Percentiles rank a stretch among this genome's conserved stretches.
These are phyloP conservation scores for Anaeromyces robustus DNA, from an alignment of 192 early-diverging fungal species.

Conservation along the genomic window DNA sequence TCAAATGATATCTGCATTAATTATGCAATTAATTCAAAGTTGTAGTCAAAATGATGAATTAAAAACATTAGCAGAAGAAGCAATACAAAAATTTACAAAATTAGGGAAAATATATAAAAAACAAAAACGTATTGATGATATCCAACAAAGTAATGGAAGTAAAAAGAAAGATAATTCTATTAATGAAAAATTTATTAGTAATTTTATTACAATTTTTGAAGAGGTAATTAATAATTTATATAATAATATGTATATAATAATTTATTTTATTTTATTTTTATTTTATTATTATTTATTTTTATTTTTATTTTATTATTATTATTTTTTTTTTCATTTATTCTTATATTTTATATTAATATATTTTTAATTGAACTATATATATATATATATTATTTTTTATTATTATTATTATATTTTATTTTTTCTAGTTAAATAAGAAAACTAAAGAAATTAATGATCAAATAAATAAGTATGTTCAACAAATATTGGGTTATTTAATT, in stretches of 20 bases:
- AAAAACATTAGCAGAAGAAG: background rate
- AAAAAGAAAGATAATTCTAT: background rate
- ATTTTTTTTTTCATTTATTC: too few relatives aligned
- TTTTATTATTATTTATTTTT: too few relatives aligned
- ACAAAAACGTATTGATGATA: background rate
- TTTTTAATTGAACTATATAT: too few relatives aligned
- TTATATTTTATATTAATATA: too few relatives aligned
- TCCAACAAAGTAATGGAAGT: background rate
- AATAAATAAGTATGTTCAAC: background rate
- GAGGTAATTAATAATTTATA: background rate
- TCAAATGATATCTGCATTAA: slow-evolving; percentile 51
- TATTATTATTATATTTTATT: background rate
- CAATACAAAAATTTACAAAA: background rate
- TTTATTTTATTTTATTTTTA: too few relatives aligned
- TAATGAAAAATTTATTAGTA: background rate
- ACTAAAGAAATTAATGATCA: background rate
- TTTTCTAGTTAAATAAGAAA: background rate
- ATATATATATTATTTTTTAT: too few relatives aligned
- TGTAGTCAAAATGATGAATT: slow-evolving; percentile 12
- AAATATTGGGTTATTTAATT: background rate
- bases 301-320: too few relatives aligned
- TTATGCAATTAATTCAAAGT: slow-evolving; percentile 55
- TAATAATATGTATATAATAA: background rate
- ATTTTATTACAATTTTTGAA: background rate
- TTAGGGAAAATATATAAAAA: background rate